These are phyloP conservation scores for Trichoderma erinaceum DNA, from an alignment of 495 filamentous ascomycete species.

Conservation along the genomic window DNA sequence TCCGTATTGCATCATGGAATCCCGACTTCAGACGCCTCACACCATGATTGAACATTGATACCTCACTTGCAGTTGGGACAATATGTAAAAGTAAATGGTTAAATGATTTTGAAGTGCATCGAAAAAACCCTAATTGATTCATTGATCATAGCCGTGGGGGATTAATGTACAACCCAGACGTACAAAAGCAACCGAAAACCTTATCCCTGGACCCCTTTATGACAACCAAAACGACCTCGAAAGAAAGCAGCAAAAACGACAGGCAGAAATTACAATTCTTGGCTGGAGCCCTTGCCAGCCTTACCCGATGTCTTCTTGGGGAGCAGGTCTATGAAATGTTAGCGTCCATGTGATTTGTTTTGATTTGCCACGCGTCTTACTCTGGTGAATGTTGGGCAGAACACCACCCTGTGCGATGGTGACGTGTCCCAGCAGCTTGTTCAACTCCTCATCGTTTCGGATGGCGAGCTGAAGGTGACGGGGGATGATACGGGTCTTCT, in stretches of 20 bases:
- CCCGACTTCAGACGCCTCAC: too few species aligned
- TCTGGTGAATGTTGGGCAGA: slow-evolving; percentile 96
- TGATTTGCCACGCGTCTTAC: slow-evolving; percentile 54
- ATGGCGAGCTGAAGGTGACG: slow-evolving; percentile 99
- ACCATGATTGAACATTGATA: neutral
- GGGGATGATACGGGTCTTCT: slow-evolving; percentile 99
- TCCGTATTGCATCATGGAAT: too few species aligned
- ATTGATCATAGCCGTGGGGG: slow-evolving; percentile 57
- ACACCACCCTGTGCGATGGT: slow-evolving; percentile 99
- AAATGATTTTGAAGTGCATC: slow-evolving; percentile 4
- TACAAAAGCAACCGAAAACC: slow-evolving; percentile 70
- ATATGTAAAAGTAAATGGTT: neutral
- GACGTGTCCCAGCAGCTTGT: slow-evolving; percentile 98
- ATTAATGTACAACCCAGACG: slow-evolving; percentile 93
- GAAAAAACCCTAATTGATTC: slow-evolving; percentile 33
- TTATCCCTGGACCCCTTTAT: slow-evolving; percentile 76
- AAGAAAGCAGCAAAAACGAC: slow-evolving; percentile 52
- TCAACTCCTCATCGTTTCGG: slow-evolving; percentile 99
- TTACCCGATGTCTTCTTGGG: slow-evolving; percentile 95
- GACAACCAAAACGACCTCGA: slow-evolving; percentile 63
- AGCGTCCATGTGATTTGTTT: slow-evolving; percentile 24
- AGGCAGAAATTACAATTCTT: slow-evolving; percentile 68
- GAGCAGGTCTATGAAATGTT: slow-evolving; percentile 64
- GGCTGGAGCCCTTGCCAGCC: slow-evolving; percentile 80
- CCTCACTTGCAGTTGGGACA: neutral